phyloP scores from a whole-genome alignment of 257 asterid species.

The Solanum neorickii region DNA sequence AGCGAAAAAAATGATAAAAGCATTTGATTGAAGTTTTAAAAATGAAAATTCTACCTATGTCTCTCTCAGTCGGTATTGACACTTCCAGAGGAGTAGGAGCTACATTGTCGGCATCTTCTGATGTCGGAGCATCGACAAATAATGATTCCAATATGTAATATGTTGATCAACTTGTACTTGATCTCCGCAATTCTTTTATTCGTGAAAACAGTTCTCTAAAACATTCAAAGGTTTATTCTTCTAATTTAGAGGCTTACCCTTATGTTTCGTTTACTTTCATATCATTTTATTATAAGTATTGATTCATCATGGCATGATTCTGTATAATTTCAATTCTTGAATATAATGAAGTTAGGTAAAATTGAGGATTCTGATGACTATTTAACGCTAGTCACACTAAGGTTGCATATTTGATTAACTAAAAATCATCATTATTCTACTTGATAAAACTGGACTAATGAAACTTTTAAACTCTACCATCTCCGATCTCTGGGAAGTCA shows the following conservation, averaged over 20 bases:
- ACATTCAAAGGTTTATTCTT: slow-evolving; percentile 6
- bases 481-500: not conserved
- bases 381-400: too few relatives aligned
- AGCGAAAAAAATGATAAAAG: not conserved
- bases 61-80: slow-evolving; percentile 21
- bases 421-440: not conserved
- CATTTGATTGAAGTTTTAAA: not conserved
- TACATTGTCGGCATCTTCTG: not conserved
- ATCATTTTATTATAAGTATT: not conserved
- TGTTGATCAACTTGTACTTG: slow-evolving; percentile 15
- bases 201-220: slow-evolving; percentile 7
- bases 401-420: too few relatives aligned
- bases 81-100: not conserved
- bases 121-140: slow-evolving; percentile 6
- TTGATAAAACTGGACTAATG: not conserved
- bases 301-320: not conserved
- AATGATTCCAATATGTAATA: slow-evolving; percentile 60
- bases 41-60: slow-evolving; percentile 31
- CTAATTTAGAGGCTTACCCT: not conserved
- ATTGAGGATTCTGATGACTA: not conserved
- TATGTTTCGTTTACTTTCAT: not conserved
- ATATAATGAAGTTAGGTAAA: not conserved
- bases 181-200: not conserved
- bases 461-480: not conserved
- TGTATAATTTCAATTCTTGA: too few relatives aligned